Evolutionary conservation across 2,329 filamentous ascomycete species (phyloP), one percentile per base, ranked within the genome.

Genomic region (Fusarium gaditjirri): DNA sequence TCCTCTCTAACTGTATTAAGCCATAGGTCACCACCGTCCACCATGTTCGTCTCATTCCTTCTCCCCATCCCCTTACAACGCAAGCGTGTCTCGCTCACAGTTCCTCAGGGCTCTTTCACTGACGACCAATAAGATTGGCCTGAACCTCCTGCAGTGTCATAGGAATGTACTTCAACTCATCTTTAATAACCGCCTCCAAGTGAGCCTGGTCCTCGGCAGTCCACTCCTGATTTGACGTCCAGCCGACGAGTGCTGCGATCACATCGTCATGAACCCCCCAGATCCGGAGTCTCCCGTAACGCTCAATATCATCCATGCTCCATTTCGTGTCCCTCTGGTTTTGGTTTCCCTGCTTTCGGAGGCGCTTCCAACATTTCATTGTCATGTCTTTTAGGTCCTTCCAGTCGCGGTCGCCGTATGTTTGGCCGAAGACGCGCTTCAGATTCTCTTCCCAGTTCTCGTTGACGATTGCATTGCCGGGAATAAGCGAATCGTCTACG

Each of bases 161-260:
- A 43, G 9, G 27, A 9, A 55, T 33, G 21, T 43, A 43, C 27
- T 17, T n/a, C 36, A 14, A 21, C 39, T 55, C 53, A 12, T 56
- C 29, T 5, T 1, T 2, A 19, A 56, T 2, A 21, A 17, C n/a
- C 13, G 19, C n/a, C 1, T n/a, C 16, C 6, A 35, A 27, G 17
- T 12, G 38, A 27, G 5, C 11, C 0, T 6, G 5, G 17, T 44
- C 29, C 10, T n/a, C 12, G 6, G 8, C 2, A 5, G 17, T 35
- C 17, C 9, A 19, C 3, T n/a, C 2, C 7, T 5, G 1, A 13
- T 8, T 7, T 2, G 2, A 10, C 10, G 39, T 31, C 39, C n/a
- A 46, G 2, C 53, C 53, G 1, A 56, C 33, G 3, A 56, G 39
- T 11, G 31, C 53, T 10, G 8, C 23, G 17, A 35, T 46, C 13